phyloP scores from a whole-genome alignment of 163 green algal species.

The Scenedesmus sp. region DNA sequence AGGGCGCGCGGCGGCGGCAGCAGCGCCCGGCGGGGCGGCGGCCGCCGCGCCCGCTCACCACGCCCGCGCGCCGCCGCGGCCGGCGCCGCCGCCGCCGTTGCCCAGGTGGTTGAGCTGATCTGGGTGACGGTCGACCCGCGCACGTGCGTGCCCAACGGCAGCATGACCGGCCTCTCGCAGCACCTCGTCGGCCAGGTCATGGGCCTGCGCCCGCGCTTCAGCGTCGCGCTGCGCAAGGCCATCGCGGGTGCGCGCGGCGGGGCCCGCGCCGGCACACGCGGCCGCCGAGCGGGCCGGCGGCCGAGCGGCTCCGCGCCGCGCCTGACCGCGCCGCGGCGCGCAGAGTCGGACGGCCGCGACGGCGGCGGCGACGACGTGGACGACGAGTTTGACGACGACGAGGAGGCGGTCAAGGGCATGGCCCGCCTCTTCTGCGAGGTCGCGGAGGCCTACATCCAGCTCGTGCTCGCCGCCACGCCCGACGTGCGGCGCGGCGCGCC shows the following conservation, averaged over 20 bases:
- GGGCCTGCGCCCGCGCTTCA: slow-evolving; percentile 70
- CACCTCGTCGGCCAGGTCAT: slow-evolving; percentile 60
- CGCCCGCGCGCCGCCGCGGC: too few species aligned
- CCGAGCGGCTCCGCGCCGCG: too few species aligned
- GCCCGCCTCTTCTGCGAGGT: slow-evolving; percentile 93
- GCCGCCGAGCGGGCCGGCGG: too few species aligned
- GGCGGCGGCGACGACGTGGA: slow-evolving; percentile 42
- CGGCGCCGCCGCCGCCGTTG: background rate
- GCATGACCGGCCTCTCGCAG: slow-evolving; percentile 73
- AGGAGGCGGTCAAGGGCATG: slow-evolving; percentile 77
- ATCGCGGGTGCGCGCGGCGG: slow-evolving; percentile 31
- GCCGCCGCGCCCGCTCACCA: too few species aligned
- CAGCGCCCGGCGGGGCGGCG: background rate
- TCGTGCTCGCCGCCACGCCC: slow-evolving; percentile 70
- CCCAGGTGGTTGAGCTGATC: slow-evolving; percentile 83
- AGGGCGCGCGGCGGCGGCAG: background rate
- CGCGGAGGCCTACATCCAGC: slow-evolving; percentile 85
- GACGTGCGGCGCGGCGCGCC: too few species aligned
- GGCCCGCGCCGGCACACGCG: too few species aligned
- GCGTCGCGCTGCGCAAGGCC: slow-evolving; percentile 55
- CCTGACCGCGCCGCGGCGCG: too few species aligned
- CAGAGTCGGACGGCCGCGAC: slow-evolving; percentile 33
- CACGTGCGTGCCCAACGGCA: slow-evolving; percentile 40
- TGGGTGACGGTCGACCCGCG: slow-evolving; percentile 66
- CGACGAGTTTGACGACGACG: slow-evolving; percentile 59